phyloP scores from a whole-genome alignment of 73 alveolate genomes.

The Durusdinium trenchii region DNA sequence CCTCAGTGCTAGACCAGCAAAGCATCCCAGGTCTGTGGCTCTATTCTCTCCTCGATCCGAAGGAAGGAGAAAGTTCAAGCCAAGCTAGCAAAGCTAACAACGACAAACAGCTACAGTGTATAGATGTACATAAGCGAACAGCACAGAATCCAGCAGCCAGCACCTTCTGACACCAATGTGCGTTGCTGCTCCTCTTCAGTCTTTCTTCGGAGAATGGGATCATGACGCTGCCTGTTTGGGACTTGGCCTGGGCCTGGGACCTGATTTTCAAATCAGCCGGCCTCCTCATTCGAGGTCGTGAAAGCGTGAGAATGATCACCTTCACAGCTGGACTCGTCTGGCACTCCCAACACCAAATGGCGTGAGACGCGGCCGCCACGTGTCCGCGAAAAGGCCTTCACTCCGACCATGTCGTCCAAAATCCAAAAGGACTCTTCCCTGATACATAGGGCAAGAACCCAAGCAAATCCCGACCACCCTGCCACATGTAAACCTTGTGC shows the following conservation, averaged over 20 bases:
- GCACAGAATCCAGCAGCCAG: too few species aligned
- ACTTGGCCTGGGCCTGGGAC: not conserved
- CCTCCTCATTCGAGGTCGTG: slow-evolving; percentile 72
- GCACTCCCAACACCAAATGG: not conserved
- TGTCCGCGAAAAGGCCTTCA: slow-evolving; percentile 40
- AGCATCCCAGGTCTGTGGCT: slow-evolving; percentile 91
- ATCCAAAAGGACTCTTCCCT: slow-evolving; percentile 95
- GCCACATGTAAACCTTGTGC: not conserved
- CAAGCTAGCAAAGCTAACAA: too few species aligned
- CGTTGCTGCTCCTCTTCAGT: slow-evolving; percentile 60
- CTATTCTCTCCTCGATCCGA: slow-evolving; percentile 86
- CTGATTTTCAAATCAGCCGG: not conserved
- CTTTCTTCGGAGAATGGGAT: slow-evolving; percentile 68
- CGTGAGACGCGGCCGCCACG: not conserved
- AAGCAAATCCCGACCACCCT: not conserved
- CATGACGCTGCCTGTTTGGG: slow-evolving; percentile 60
- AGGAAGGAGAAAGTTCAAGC: too few species aligned
- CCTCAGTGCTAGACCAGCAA: slow-evolving; percentile 60
- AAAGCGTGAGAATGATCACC: slow-evolving; percentile 58
- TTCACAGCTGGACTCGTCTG: not conserved
- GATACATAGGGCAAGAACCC: not conserved
- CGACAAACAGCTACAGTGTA: too few species aligned
- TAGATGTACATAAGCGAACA: too few species aligned
- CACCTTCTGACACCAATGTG: not conserved
- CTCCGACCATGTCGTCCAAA: slow-evolving; percentile 93